These are phyloP conservation scores for Pythium vanterpoolii DNA, from an alignment of 352 stramenopile genomes.

Conservation along the genomic window DNA sequence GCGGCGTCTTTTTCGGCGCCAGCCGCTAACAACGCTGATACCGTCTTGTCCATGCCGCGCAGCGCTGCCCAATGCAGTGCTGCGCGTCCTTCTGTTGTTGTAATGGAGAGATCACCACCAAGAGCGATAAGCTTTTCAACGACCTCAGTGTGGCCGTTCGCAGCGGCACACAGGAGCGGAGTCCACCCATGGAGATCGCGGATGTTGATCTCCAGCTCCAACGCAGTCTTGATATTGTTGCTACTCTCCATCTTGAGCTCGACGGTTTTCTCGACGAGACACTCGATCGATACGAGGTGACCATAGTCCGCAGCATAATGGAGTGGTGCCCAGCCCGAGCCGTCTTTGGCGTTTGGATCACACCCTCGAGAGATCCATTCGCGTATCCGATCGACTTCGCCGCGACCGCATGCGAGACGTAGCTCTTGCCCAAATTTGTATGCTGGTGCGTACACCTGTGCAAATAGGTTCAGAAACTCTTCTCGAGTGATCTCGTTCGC, in stretches of 20 bases:
- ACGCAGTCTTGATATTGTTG: slow-evolving; percentile 4
- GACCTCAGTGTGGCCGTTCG: slow-evolving; percentile 47
- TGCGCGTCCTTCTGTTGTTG: slow-evolving; percentile 46
- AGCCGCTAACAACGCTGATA: slow-evolving; percentile 29
- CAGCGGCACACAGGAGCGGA: slow-evolving; percentile 50
- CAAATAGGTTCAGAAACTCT: slow-evolving; percentile 58
- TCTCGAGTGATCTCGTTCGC: slow-evolving; percentile 21
- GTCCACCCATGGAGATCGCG: slow-evolving; percentile 53
- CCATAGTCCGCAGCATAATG: slow-evolving; percentile 73
- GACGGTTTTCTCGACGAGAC: slow-evolving; percentile 24
- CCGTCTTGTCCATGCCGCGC: slow-evolving; percentile 38
- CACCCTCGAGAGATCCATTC: slow-evolving; percentile 57
- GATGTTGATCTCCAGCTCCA: slow-evolving; percentile 33
- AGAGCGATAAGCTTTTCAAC: slow-evolving; percentile 36
- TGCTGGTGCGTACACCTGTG: slow-evolving; percentile 54
- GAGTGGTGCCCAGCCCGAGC: slow-evolving; percentile 53
- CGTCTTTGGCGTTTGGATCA: slow-evolving; percentile 58
- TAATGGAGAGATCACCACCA: slow-evolving; percentile 31
- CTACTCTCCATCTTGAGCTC: slow-evolving; percentile 12
- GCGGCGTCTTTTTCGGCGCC: slow-evolving; percentile 30
- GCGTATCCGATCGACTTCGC: slow-evolving; percentile 34
- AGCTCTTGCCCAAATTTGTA: slow-evolving; percentile 75
- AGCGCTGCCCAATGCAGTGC: slow-evolving; percentile 64
- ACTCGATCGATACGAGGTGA: slow-evolving; percentile 38
- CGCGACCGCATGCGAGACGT: slow-evolving; percentile 53